phyloP scores from a whole-genome alignment of 2,329 filamentous ascomycete species.

The Sclerotinia trifoliorum region DNA sequence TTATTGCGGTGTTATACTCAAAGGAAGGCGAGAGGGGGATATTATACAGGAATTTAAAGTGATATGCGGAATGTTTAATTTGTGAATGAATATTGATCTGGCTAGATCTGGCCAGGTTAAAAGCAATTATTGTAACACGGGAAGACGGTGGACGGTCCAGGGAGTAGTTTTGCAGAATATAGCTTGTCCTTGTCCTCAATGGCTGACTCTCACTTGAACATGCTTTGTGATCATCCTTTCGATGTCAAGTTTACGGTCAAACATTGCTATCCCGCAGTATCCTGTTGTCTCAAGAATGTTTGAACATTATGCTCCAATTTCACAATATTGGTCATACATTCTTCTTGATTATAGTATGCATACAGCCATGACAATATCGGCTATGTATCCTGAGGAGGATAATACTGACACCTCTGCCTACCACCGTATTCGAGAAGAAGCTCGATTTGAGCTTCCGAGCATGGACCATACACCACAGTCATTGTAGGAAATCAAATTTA shows the following conservation, averaged over 20 bases:
- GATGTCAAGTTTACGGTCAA: neutral
- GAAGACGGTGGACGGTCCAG: neutral
- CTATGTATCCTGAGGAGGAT: neutral
- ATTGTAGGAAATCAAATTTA: neutral
- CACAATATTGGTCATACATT: neutral
- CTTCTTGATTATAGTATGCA: neutral
- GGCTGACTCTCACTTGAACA: neutral
- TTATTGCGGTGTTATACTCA: neutral
- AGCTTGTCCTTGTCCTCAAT: neutral
- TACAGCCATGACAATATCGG: too few relatives aligned
- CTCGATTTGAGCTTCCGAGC: neutral
- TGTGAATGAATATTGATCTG: neutral
- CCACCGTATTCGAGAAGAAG: neutral
- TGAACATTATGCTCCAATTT: neutral
- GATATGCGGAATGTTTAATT: neutral
- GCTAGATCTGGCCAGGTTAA: neutral
- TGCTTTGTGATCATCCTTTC: neutral
- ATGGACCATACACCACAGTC: neutral
- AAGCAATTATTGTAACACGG: too few relatives aligned
- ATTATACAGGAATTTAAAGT: neutral
- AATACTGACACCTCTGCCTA: neutral
- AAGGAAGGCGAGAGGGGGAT: neutral
- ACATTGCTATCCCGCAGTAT: neutral
- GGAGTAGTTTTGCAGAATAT: slow-evolving; percentile 6
- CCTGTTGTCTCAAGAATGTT: neutral